Conservation (phyloP, 768 basidiomycete genomes). For the Calocybe gangraenosa region DNA sequence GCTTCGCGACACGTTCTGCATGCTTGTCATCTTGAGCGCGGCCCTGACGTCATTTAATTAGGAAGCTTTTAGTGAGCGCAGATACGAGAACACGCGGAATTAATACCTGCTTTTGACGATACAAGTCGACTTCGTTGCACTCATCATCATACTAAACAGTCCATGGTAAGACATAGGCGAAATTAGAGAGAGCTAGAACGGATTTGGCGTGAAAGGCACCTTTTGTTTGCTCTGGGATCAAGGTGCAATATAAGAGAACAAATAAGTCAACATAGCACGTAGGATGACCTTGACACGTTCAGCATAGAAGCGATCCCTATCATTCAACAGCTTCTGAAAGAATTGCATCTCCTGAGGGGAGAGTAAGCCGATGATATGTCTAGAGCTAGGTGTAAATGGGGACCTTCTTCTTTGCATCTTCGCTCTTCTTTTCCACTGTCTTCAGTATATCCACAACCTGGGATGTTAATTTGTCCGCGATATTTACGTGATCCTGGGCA, state of each 20-base stretch:
- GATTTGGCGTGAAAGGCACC: constrained; percentile 27
- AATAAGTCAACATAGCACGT: constrained; percentile 2
- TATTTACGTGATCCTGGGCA: constrained; percentile 65
- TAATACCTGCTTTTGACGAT: constrained; percentile 75
- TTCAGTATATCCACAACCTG: constrained; percentile 65
- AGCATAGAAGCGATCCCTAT: constrained; percentile 62
- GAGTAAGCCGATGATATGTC: constrained; percentile 4
- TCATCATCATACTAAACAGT: constrained; percentile 85
- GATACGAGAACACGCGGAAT: constrained; percentile 8
- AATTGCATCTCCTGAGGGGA: constrained; percentile 57
- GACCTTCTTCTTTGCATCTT: constrained; percentile 68
- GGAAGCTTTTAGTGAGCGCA: constrained; percentile 6
- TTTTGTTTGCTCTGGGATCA: constrained; percentile 55
- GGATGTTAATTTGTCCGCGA: constrained; percentile 56
- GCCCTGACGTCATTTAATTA: constrained; percentile 38
- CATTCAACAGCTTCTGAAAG: constrained; percentile 66
- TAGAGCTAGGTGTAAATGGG: constrained; percentile 1
- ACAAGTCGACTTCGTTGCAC: constrained; percentile 66
- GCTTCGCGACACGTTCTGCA: constrained; percentile 67
- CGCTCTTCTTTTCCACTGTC: constrained; percentile 55
- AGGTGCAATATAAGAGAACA: not conserved
- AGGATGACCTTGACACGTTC: constrained; percentile 65
- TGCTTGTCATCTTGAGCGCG: constrained; percentile 72
- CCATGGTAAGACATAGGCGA: too few relatives aligned
- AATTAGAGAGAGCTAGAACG: too few relatives aligned